A percentile compares a stretch with the other conserved stretches of the same genome.
These are phyloP conservation scores for Dunaliella salina DNA, from an alignment of 163 green algal species.

Conservation along the genomic window DNA sequence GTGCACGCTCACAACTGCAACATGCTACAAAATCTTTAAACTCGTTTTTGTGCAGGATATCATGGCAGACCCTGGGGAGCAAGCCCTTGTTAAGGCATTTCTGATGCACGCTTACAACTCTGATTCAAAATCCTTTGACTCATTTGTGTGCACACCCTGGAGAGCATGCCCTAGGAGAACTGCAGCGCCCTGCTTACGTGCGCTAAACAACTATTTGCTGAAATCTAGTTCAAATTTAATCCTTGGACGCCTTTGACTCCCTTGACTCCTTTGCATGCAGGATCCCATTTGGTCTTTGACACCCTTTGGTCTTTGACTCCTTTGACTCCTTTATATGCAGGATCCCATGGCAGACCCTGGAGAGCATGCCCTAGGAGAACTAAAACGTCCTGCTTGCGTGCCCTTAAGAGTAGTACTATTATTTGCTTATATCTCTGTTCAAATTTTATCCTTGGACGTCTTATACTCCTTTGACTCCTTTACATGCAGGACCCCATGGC, in stretches of 20 bases:
- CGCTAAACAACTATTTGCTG: no score
- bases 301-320: conserved; percentile 33
- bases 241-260: no score
- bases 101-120: neutral
- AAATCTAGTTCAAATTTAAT: no score
- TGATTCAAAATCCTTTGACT: neutral
- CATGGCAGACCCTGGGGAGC: conserved; percentile 77
- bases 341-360: conserved; percentile 87
- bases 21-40: no score
- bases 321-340: conserved; percentile 11
- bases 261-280: conserved; percentile 20
- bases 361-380: conserved; percentile 75
- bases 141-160: conserved; percentile 52
- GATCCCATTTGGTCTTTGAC: conserved; percentile 97
- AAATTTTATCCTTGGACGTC: neutral
- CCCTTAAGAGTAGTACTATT: no score
- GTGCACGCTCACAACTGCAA: neutral
- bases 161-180: conserved; percentile 75
- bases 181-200: no score
- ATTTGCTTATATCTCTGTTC: neutral
- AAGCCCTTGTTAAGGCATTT: conserved; percentile 26
- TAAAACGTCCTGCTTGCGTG: no score
- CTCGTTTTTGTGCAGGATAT: conserved; percentile 74
- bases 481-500: conserved; percentile 81
- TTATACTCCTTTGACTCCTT: neutral